Base-by-base conservation (phyloP, 2,329 filamentous ascomycete species). In the Myrmaecium sp. region DNA sequence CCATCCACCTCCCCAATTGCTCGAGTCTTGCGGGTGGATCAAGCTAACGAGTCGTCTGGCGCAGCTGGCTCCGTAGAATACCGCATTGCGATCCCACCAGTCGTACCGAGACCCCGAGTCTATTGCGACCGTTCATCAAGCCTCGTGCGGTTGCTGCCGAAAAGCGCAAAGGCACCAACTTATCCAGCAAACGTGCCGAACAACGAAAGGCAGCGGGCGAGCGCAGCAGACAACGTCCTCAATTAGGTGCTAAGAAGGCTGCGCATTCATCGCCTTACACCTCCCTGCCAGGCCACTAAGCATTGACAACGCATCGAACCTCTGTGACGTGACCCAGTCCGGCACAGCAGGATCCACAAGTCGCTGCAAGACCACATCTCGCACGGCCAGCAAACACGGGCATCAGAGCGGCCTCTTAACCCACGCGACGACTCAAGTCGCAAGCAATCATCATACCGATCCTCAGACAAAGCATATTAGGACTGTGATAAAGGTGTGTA, bases 241-340 rank as follows among this genome's bases (percentile, higher is more conserved):
- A 8, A 9, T 8, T 41, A 38, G 42, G 38, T 38, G 43, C 25
- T 28, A 40, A 32, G 36, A 35, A 32, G 40, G 39, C 41, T 46
- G 44, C 44, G 33, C 40, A 25, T 34, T 25, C 30, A 39, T 37
- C 37, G 39, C 36, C 36, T 31, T 33, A 40, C 46, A 41, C 45
- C 46, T 47, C 44, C 42, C 47, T 45, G 47, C 22, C 31, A 26
- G 22, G 25, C 27, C 47, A 48, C n/a, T n/a, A n/a, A n/a, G n/a
- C n/a, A 53, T 51, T 53, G 49, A 51, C 49, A 53, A 46, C 49
- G 42, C 49, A 53, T 46, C 45, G 37, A 38, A 34, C 38, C 44
- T 38, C 39, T 35, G 43, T 44, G 42, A 49, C 46, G 44, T 51
- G 47, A 51, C 41, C 33, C 42, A 23, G 42, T 33, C 39, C 35